Base-by-base conservation (phyloP, 2,329 filamentous ascomycete species). In the Penicillium sp. region DNA sequence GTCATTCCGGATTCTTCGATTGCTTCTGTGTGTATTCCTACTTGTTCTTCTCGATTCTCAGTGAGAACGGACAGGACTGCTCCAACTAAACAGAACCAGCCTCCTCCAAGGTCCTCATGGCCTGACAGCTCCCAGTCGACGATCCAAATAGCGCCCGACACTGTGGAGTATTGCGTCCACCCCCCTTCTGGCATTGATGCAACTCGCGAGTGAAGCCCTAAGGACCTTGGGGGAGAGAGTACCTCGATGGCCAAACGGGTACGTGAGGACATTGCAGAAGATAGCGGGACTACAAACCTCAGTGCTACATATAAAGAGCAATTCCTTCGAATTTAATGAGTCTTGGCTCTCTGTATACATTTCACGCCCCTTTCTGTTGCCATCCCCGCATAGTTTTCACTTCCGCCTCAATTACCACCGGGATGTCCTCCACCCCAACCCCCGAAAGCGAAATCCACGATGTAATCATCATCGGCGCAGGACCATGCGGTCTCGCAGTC, bases 401-500 rank as follows among this genome's bases (percentile, higher is more conserved):
- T 30, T 21, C 3, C 8, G 43, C 16, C 17, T 16, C 23, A 39
- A 6, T n/a, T 17, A 10, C 10, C 10, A n/a, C 17, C 17, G 29
- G 30, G 1, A 56, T 46, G 39, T 27, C 36, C 4, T 26, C 41
- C 20, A 20, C 35, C 10, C 43, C 41, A 25, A 14, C 27, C 15
- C 14, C 26, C 3, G 27, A 34, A 10, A 36, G 19, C 11, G 45
- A 52, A 11, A 55, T 65, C 39, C 54, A 54, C 63, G 84, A 89
- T 57, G 79, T 89, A 6, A 66, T 87, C 42, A 84, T 88, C 57
- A 68, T 90, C 27, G 86, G 86, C 7, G 84, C 81, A 5, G 86
- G 87, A 0, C 85, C 86, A 3, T 85, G 81, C 49, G 85, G 86
- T 4, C 79, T 91, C 3, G 84, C 84, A 4, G 78, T 85, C 4